phyloP scores from a whole-genome alignment of 139 green algal species.

The Penium margaritaceum region DNA sequence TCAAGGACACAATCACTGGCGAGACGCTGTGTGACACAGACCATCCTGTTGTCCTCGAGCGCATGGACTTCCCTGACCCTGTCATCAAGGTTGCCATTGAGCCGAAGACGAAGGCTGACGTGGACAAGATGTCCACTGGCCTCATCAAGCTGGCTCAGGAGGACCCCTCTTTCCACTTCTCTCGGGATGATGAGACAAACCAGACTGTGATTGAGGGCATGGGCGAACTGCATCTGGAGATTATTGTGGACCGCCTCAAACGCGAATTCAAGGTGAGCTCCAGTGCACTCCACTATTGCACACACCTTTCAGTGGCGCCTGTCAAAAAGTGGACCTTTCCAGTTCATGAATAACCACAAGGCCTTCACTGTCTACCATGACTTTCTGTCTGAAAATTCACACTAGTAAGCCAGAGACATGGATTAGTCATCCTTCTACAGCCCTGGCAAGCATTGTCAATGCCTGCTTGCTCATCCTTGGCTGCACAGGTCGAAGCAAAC shows the following conservation, averaged over 20 bases:
- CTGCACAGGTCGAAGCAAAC: too few species aligned
- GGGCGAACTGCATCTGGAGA: conserved; percentile 98
- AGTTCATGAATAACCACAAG: too few species aligned
- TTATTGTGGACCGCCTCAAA: conserved; percentile 91
- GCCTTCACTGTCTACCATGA: too few species aligned
- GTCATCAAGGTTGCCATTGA: conserved; percentile 99
- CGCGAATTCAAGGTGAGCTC: conserved; percentile 95
- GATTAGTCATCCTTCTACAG: too few species aligned
- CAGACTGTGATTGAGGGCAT: conserved; percentile 97
- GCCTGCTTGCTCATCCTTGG: too few species aligned
- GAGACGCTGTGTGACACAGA: conserved; percentile 94
- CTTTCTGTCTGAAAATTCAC: too few species aligned
- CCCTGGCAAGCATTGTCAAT: too few species aligned
- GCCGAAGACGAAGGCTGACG: conserved; percentile 92
- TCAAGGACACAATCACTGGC: conserved; percentile 81
- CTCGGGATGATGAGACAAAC: conserved; percentile 91
- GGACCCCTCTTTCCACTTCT: conserved; percentile 92
- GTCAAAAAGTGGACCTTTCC: too few species aligned
- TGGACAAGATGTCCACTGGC: conserved; percentile 88
- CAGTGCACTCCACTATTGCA: too few species aligned
- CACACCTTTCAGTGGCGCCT: too few species aligned
- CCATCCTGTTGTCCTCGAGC: conserved; percentile 86
- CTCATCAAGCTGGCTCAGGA: conserved; percentile 95
- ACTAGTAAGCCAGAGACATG: too few species aligned
- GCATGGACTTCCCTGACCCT: conserved; percentile 99